Conservation (phyloP, 1,139 yeast species). For the Kazachstania sp. region DNA sequence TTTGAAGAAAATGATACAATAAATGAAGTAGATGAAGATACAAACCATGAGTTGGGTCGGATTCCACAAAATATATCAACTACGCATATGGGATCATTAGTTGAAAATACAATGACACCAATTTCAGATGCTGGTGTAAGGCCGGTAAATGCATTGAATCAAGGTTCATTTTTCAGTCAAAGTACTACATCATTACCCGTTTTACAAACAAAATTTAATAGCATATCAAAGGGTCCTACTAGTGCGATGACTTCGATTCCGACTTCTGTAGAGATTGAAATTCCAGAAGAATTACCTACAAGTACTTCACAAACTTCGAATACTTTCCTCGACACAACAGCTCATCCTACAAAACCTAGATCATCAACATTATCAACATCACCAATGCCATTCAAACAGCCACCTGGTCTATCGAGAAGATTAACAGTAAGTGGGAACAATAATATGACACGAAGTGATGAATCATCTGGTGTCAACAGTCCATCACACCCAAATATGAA, state of each 20-base stretch:
- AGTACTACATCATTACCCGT: slow-evolving; percentile 26
- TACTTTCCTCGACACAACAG: slow-evolving; percentile 1
- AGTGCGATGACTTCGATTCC: slow-evolving; percentile 29
- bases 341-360: slow-evolving; percentile 26
- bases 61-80: slow-evolving; percentile 12
- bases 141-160: slow-evolving; percentile 9
- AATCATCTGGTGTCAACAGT: neutral
- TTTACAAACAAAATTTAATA: slow-evolving; percentile 25
- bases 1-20: slow-evolving; percentile 44
- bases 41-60: slow-evolving; percentile 16
- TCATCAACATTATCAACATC: slow-evolving; percentile 16
- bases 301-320: slow-evolving; percentile 15
- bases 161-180: slow-evolving; percentile 18
- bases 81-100: slow-evolving; percentile 9
- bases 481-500: neutral
- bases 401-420: slow-evolving; percentile 17
- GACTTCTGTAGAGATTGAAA: slow-evolving; percentile 49
- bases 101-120: slow-evolving; percentile 1
- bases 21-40: slow-evolving; percentile 13
- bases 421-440: slow-evolving; percentile 14
- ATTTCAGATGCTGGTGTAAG: slow-evolving; percentile 10
- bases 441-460: neutral
- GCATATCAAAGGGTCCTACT: slow-evolving; percentile 15
- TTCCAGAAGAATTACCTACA: slow-evolving; percentile 41
- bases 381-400: slow-evolving; percentile 13